A percentile compares a stretch with the other conserved stretches of the same genome.
These are phyloP conservation scores for Fomitopsis pinicola DNA, from an alignment of 1,284 basidiomycete genomes.

Conservation along the genomic window DNA sequence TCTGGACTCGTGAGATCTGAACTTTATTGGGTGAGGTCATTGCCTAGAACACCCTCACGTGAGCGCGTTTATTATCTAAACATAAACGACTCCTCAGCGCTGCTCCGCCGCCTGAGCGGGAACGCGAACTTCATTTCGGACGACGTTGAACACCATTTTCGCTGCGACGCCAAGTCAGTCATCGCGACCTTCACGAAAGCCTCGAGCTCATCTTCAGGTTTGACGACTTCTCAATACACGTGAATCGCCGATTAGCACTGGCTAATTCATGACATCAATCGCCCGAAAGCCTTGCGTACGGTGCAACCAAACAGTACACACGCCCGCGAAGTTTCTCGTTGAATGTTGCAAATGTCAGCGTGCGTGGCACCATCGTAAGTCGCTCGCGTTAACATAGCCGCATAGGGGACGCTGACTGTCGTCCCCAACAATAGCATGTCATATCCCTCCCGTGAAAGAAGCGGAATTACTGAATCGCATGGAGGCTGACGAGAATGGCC, in stretches of 20 bases:
- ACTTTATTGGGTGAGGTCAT: not conserved
- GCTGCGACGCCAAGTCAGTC: no score
- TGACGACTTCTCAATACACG: no score
- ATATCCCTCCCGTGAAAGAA: slow-evolving; percentile 16
- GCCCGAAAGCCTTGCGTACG: slow-evolving; percentile 9
- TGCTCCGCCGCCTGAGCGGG: no score
- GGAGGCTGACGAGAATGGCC: not conserved
- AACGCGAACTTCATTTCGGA: no score
- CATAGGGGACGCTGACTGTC: not conserved
- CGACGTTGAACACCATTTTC: no score
- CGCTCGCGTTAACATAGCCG: not conserved
- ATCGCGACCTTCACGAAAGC: no score
- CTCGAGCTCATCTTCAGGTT: no score
- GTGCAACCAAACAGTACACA: slow-evolving; percentile 13
- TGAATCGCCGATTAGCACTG: no score
- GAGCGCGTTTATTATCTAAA: not conserved
- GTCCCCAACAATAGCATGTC: slow-evolving; percentile 11
- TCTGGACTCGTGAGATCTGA: not conserved
- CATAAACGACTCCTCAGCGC: no score
- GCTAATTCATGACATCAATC: not conserved
- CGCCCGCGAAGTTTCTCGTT: slow-evolving; percentile 14
- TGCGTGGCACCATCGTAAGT: slow-evolving; percentile 20
- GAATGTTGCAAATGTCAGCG: slow-evolving; percentile 17
- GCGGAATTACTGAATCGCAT: slow-evolving; percentile 3
- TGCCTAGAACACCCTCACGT: not conserved